Evolutionary conservation across 2,329 filamentous ascomycete genomes (phyloP), one percentile per base, ranked within the genome.

Genomic region (Phaeomoniella chlamydospora): DNA sequence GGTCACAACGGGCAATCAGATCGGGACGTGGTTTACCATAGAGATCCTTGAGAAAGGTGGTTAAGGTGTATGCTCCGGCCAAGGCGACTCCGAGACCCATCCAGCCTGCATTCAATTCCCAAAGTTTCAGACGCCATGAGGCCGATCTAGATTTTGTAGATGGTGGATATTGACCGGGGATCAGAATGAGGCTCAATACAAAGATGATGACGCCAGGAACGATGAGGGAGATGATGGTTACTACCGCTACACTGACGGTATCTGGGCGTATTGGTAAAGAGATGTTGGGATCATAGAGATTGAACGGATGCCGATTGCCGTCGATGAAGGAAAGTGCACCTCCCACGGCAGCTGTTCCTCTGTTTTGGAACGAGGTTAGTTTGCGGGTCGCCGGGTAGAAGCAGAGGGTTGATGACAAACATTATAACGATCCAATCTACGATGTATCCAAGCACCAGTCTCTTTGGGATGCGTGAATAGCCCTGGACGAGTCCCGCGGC

Each of bases 81-180:
- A 85, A 63, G 2, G 81, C 74, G 13, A 94, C 64, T 1, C 68
- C 82, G 2, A 94, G 67, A 0, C 87, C 87, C 49, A 94, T 74
- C 74, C 80, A 84, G 39, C 83, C 86, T 2, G 75, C 76, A 52
- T 94, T 85, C 54, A 83, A 76, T 56, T 94, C 87, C 86, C 88
- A 94, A 1, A 94, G 55, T 59, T 90, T 94, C 44, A 83, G 72
- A 52, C 72, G 74, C 77, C 83, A 86, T n/a, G n/a, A 9, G 22
- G 9, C n/a, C n/a, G 22, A 6, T 26, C 9, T n/a, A n/a, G 22
- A 26, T n/a, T n/a, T 26, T 6, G n/a, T 9, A 26, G 22, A 26
- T 9, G 72, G 69, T 1, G 79, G 75, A 1, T 76, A 77, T 4
- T 72, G 68, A 3, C 81, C 83, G 1, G 85, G 85, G 1, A 90